Evolutionary conservation across 1,139 yeast species (phyloP), one percentile per base, ranked within the genome.

Genomic region (Pichia sp.): DNA sequence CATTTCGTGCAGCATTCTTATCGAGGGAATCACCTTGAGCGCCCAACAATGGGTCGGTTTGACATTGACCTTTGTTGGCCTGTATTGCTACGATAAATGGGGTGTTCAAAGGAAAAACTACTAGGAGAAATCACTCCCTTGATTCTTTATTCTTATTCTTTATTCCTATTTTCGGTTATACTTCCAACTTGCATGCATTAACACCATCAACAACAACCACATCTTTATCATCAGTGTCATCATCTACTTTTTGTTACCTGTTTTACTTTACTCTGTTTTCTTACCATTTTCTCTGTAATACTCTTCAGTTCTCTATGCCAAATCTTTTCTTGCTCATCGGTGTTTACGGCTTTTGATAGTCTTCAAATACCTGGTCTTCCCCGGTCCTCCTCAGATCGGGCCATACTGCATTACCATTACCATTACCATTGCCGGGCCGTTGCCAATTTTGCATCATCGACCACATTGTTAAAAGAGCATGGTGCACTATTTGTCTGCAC

Each of bases 81-180:
- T 85, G 55, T 85, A 85, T 65, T 66, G 77, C 47, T 85, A 85
- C 67, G 97, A 91, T 69, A 79, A 86, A 65, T 86, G 90, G 82
- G 95, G 95, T 3, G 78, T 53, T 36, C 58, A 53, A 48, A 54
- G 58, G 41, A 47, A 24, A 20, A n/a, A 14, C 41, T 38, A 10
- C 7, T 38, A 38, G 41, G 41, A n/a, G 17, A 38, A 17, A 4
- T 8, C 17, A n/a, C 41, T 9, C 34, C 9, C 12, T 31, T 3
- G 9, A 12, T 4, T 31, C 12, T 31, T 9, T 2, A 10, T 40
- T 40, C n/a, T 40, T 40, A 10, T 40, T 40, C 17, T 17, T 40
- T 5, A 7, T 36, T 14, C 16, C 16, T 6, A 10, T 14, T 6
- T 20, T 20, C 3, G 24, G 3, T 20, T 20, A 20, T 20, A 7